Evolutionary conservation across 345 rosid species (phyloP), one percentile per base, ranked within the genome.

Genomic region (Reutealis trisperma): DNA sequence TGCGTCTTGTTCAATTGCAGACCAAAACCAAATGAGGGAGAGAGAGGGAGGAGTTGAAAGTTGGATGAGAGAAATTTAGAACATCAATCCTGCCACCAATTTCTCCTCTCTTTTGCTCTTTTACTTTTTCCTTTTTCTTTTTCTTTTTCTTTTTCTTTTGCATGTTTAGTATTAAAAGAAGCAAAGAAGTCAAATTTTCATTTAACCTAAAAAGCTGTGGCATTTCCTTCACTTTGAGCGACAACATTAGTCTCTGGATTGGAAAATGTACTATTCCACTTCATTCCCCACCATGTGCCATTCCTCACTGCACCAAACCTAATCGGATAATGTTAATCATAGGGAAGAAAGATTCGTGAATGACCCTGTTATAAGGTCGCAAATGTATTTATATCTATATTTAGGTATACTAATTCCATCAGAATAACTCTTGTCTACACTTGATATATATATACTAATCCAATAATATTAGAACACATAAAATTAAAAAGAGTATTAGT

Each of bases 31-130:
- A 47, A 47, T 10, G 9, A 47, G 12, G 1, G 16, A 54, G n/a
- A 54, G n/a, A 54, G 11, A 45, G 51, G 5, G 6, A 47, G 4
- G n/a, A 54, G 59, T 16, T 5, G 57, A 52, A 9, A 7, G 34
- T 61, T 24, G 3, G 1, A 13, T 32, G 12, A 15, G 2, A 51
- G 14, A n/a, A 79, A 49, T 27, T 73, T 63, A 22, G 87, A 80
- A 79, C 82, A 80, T 71, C 75, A 81, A 76, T 79, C 82, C 78
- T 85, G 78, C 78, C 80, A 68, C 73, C 75, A 73, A 66, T 80
- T 69, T 59, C 64, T 71, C 65, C 55, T 13, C 24, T 55, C 21
- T 18, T 65, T 7, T 19, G 16, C 15, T 5, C 18, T 63, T 16
- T 21, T 30, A 2, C 45, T 8, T 47, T 47, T 47, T 21, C 15